phyloP scores from a whole-genome alignment of 306 rosid species.

The Fragaria iinumae region DNA sequence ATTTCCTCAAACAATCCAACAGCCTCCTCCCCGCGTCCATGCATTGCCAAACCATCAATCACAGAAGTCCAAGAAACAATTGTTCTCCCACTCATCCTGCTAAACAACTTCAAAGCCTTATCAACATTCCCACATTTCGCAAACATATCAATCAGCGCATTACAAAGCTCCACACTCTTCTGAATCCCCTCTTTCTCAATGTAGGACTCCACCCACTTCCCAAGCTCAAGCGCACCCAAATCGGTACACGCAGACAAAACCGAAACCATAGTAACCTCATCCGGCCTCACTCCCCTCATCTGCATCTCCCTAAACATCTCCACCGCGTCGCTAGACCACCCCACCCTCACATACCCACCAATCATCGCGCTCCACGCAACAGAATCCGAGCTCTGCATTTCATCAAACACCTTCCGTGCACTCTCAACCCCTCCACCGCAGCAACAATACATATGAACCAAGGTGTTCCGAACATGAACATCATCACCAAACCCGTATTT shows the following conservation, averaged over 20 bases:
- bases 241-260: slow-evolving; percentile 77
- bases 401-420: slow-evolving; percentile 75
- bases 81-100: slow-evolving; percentile 51
- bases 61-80: slow-evolving; percentile 94
- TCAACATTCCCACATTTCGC: slow-evolving; percentile 86
- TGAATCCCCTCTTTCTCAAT: slow-evolving; percentile 52
- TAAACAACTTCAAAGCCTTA: slow-evolving; percentile 61
- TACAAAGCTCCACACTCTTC: slow-evolving; percentile 65
- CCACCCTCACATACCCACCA: slow-evolving; percentile 68
- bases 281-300: slow-evolving; percentile 59
- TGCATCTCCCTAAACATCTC: slow-evolving; percentile 78
- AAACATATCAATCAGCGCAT: slow-evolving; percentile 86
- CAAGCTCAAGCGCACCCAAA: slow-evolving; percentile 86
- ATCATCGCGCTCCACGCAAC: slow-evolving; percentile 94
- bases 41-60: slow-evolving; percentile 84
- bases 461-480: slow-evolving; percentile 63
- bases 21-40: slow-evolving; percentile 75
- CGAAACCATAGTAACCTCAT: slow-evolving; percentile 83
- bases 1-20: slow-evolving; percentile 70
- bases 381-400: slow-evolving; percentile 52
- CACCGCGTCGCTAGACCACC: slow-evolving; percentile 52
- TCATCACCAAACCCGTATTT: slow-evolving; percentile 70
- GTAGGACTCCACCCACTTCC: slow-evolving; percentile 85
- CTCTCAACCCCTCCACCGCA: slow-evolving; percentile 42
- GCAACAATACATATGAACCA: slow-evolving; percentile 86